phyloP scores from a whole-genome alignment of 192 early-diverging fungal genomes.

The Coemansia sp. region DNA sequence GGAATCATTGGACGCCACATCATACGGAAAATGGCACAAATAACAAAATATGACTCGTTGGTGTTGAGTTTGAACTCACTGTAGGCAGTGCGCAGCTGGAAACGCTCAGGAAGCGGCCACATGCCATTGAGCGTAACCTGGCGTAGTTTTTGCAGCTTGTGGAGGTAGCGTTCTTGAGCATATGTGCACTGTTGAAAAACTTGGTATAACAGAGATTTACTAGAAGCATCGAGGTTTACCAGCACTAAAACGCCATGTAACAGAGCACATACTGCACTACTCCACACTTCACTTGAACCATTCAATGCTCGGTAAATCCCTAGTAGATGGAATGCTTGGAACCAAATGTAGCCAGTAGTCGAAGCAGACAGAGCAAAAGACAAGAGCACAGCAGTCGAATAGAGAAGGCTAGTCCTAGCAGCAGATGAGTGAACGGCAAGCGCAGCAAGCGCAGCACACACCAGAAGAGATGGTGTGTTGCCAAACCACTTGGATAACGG shows the following conservation, averaged over 20 bases:
- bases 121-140: no score
- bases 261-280: neutral
- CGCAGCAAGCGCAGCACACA: neutral
- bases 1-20: slow-evolving; percentile 38
- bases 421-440: neutral
- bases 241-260: neutral
- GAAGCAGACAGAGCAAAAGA: neutral
- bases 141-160: no score
- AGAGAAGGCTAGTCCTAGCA: neutral
- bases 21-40: slow-evolving; percentile 33
- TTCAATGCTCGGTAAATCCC: neutral
- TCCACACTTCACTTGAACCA: neutral
- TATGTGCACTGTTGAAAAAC: no score
- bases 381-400: neutral
- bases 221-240: neutral
- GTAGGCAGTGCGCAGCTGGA: neutral
- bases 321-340: neutral
- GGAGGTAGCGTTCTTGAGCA: no score
- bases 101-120: no score
- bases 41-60: slow-evolving; percentile 33
- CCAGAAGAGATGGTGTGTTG: neutral
- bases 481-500: neutral
- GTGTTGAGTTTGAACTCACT: slow-evolving; percentile 27
- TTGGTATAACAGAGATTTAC: neutral
- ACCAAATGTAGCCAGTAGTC: neutral